Evolutionary conservation across 306 rosid species (phyloP), one percentile per base, ranked within the genome.

Genomic region (Pyrus bretschneideri): DNA sequence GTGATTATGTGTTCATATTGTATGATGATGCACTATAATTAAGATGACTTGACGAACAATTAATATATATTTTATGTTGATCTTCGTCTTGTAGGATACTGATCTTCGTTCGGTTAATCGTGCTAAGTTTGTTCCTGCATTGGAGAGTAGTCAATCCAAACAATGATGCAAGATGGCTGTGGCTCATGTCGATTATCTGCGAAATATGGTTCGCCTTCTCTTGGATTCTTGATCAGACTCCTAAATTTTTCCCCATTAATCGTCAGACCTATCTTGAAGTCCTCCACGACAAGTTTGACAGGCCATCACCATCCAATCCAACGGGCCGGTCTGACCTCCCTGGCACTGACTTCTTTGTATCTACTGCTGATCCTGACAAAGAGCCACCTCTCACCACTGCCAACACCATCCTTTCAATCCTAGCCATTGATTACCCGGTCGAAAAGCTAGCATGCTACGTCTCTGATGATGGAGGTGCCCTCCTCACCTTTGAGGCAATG

Each of bases 161-260:
- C 67, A 70, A 89, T 21, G 92, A 95, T 38, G 98, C 98, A 75
- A 77, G 78, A 23, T 68, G 96, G 86, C 69, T 95, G 73, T 95
- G 98, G 97, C 77, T 90, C 0, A 89, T 92, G 88, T 95, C 98
- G 15, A 91, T 95, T 4, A 68, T 92, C 15, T 95, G 97, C 69
- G 98, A 95, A 82, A 74, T 92, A 75, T 95, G 98, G 98, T 95
- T 95, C 75, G 97, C 97, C 51, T 70, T 95, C 70, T 92, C 98
- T 45, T 92, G 98, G 98, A 86, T 95, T 42, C 93, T 92, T 11
- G 98, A 95, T 69, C 98, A 95, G 72, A 84, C 86, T 79, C 97
- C 97, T 7, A 95, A 95, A 81, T 84, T 96, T 79, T 78, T 85
- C 45, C 98, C 98, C 45, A 87, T 92, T 35, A 92, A 93, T 19